A percentile compares a stretch with the other conserved stretches of the same genome.
These are phyloP conservation scores for Fusarium poae DNA, from an alignment of 2,329 filamentous ascomycete species.

Conservation along the genomic window DNA sequence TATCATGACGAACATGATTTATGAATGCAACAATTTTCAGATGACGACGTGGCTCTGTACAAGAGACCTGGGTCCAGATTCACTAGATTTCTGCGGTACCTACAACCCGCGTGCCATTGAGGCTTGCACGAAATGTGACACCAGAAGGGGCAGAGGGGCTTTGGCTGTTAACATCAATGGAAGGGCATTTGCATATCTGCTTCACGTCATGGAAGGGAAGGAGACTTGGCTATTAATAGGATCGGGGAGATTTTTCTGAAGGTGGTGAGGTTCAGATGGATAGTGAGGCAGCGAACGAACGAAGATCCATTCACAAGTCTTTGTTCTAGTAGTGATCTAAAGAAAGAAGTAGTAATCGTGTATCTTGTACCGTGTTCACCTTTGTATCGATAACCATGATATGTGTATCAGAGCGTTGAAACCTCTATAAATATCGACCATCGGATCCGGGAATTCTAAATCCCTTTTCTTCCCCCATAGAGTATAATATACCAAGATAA, in stretches of 20 bases:
- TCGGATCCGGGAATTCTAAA: neutral
- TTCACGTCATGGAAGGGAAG: too few species aligned
- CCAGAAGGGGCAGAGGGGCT: too few species aligned
- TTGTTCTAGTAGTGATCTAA: neutral
- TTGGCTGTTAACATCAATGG: too few species aligned
- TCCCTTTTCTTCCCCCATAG: fast-evolving
- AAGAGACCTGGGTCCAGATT: too few species aligned
- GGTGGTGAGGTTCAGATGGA: neutral
- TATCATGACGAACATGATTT: too few species aligned
- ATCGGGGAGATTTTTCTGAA: too few species aligned
- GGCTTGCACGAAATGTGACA: too few species aligned
- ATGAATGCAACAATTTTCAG: too few species aligned
- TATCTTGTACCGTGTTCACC: fast-evolving
- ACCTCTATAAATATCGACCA: neutral
- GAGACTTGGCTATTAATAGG: neutral
- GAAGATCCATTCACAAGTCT: neutral
- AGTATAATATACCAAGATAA: neutral
- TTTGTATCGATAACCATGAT: neutral
- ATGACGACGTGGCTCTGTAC: too few species aligned
- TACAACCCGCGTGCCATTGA: too few species aligned
- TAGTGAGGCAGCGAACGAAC: fast-evolving
- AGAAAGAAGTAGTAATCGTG: neutral
- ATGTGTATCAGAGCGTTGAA: neutral
- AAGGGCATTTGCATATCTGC: too few species aligned
- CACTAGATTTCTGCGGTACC: too few species aligned